These are phyloP conservation scores for Exophiala bonariae DNA, from an alignment of 2,329 filamentous ascomycete species.

Conservation along the genomic window DNA sequence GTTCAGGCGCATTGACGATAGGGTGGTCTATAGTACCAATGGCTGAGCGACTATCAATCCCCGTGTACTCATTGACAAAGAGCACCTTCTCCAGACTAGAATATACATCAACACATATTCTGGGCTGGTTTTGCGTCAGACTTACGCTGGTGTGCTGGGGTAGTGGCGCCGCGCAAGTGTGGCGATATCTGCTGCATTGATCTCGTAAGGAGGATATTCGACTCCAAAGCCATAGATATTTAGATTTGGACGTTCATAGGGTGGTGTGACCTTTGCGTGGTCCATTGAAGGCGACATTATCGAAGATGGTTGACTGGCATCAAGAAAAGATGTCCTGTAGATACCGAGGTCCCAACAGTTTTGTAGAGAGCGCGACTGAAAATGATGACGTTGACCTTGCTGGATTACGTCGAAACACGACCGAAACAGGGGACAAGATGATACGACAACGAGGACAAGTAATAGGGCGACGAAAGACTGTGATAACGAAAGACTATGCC, in stretches of 20 bases:
- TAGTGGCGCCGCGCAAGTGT: constrained; percentile 59
- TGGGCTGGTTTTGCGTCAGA: constrained; percentile 15
- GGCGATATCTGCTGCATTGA: constrained; percentile 54
- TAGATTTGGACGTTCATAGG: constrained; percentile 48
- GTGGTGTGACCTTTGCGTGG: constrained; percentile 29
- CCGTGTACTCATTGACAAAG: constrained; percentile 64
- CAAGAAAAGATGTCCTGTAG: too few species aligned
- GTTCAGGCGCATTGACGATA: constrained; percentile 54
- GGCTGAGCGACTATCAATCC: constrained; percentile 63
- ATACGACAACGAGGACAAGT: too few species aligned
- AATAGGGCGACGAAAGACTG: too few species aligned
- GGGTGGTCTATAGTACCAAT: constrained; percentile 63
- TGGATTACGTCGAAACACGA: too few species aligned
- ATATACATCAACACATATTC: constrained; percentile 1
- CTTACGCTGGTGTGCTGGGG: constrained; percentile 60
- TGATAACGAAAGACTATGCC: too few species aligned
- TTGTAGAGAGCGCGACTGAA: not conserved
- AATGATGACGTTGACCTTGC: constrained; percentile 8
- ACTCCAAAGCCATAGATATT: constrained; percentile 57
- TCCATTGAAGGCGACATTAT: constrained; percentile 31
- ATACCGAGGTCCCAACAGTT: constrained; percentile 16
- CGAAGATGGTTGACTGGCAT: constrained; percentile 1
- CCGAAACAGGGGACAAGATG: too few species aligned
- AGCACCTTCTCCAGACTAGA: constrained; percentile 63
- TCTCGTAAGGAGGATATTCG: constrained; percentile 60